A percentile compares a stretch with the other conserved stretches of the same genome.
Conservation (phyloP, 352 stramenopile genomes). For the Phytophthora uliginosa region DNA sequence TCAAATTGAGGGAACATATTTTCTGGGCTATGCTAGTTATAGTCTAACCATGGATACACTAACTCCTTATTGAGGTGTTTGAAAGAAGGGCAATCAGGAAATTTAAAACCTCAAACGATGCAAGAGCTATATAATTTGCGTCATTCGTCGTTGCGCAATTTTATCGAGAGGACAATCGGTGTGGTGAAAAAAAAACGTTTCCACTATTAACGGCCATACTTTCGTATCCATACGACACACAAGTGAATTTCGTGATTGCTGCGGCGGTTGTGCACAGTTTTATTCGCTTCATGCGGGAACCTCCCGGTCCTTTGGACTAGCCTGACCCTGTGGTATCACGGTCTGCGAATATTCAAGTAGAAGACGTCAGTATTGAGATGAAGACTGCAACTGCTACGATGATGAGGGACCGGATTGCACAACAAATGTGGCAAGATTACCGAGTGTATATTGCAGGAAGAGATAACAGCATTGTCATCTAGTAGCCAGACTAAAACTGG, state of each 20-base stretch:
- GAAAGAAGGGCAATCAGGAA: neutral
- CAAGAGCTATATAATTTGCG: neutral
- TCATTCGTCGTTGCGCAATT: neutral
- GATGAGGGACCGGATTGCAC: no score
- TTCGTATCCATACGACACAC: neutral
- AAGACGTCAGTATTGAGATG: no score
- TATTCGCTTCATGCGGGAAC: neutral
- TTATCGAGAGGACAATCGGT: neutral
- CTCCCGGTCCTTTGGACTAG: neutral
- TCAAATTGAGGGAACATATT: neutral
- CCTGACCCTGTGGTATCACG: neutral
- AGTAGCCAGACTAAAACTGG: no score
- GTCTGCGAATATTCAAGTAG: no score
- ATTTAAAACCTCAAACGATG: neutral
- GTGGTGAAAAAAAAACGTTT: neutral
- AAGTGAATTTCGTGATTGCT: neutral
- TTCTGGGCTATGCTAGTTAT: neutral
- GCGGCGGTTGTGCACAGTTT: neutral
- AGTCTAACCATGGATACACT: neutral
- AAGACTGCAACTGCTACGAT: no score
- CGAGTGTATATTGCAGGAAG: no score
- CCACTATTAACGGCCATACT: neutral
- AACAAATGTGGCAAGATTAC: no score
- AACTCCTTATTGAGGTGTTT: neutral
- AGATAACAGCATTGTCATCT: no score